Base-by-base conservation (phyloP, 139 green algal genomes). In the Monoraphidium neglectum region DNA sequence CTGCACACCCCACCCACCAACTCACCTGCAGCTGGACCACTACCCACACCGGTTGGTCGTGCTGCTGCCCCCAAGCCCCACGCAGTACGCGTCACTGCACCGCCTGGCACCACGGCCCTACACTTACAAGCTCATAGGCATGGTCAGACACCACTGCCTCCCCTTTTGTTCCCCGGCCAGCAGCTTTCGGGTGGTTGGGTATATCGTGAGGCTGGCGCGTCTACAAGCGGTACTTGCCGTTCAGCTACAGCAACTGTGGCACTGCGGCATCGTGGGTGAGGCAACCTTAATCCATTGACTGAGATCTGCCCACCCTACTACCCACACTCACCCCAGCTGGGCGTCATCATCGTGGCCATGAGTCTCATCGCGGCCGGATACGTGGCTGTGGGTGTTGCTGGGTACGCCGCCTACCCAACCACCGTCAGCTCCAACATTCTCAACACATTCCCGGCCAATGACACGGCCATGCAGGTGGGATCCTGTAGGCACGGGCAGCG, bases 381-480 rank as follows among this genome's bases (percentile, higher is more conserved):
- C 80, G 66, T 84, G 40, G 38, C 66, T 3, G 87, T 92, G 23
- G 80, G 79, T 16, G 49, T 76, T 15, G 72, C 66, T 49, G 87
- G 84, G 18, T 93, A 94, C 70, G 51, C 91, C 30, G 86, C 84
- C n/a, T 94, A 86, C 74, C 90, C 89, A 4, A 60, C 26, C 24
- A 70, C 49, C 3, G 84, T 93, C 0, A 49, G 36, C 61, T 73
- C 60, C 69, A 95, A 95, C 76, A 76, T 93, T n/a, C 83, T 95
- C 40, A 89, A 92, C 70, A 83, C 77, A 37, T 91, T 95, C 38
- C 51, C 72, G 5, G 47, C 70, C 30, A 67, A 86, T 65, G 67
- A 82, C 60, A 15, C 82, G 16, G 57, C 87, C 16, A 68, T 89
- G 70, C 68, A 87, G 71, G 64, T 86, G 66, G 2, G 62, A 0